Evolutionary conservation across 345 rosid genomes (phyloP), one percentile per base, ranked within the genome.

Genomic region (Pistacia vera): DNA sequence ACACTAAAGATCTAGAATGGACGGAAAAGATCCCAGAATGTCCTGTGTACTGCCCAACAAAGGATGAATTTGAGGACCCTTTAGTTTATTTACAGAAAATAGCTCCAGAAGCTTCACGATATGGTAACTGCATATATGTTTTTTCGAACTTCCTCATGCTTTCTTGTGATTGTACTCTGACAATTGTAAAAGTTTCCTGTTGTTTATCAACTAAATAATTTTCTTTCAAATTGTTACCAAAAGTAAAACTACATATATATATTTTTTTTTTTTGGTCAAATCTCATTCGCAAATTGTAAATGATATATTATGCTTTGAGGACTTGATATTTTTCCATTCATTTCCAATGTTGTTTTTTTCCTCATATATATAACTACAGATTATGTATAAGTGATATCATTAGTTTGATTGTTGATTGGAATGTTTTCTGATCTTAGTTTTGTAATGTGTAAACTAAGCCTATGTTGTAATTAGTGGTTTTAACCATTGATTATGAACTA

Each of bases 51-150:
- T 63, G 78, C 73, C 99, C 99, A n/a, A 84, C 98, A 68, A 94
- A 86, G 85, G 98, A 90, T 66, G 98, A 97, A 86, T 94, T 97
- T 85, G 95, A 88, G 83, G 99, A 97, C 85, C 99, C 99, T 75
- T 83, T 97, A 85, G 87, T 88, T 75, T 97, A 89, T 79, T 82
- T 97, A 81, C 95, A 92, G 82, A 92, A 88, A 90, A 93, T 97
- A 77, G 94, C 92, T 68, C 96, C 97, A 28, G 94, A 92, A 79
- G 99, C 99, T 83, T 94, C 98, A 38, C 90, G 80, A 89, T 90
- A 89, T 83, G 99, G 99, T 94, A 94, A 70, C 33, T 55, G 14
- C 63, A 22, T 54, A 71, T 18, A 38, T 14, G 28, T 65, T 65
- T 55, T 54, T 38, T 7, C 22, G 52, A 56, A 65, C 38, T 20